A percentile compares a stretch with the other conserved stretches of the same genome.
Evolutionary conservation across 495 filamentous ascomycete species (phyloP).

Genomic region (Penicillium paradoxum): DNA sequence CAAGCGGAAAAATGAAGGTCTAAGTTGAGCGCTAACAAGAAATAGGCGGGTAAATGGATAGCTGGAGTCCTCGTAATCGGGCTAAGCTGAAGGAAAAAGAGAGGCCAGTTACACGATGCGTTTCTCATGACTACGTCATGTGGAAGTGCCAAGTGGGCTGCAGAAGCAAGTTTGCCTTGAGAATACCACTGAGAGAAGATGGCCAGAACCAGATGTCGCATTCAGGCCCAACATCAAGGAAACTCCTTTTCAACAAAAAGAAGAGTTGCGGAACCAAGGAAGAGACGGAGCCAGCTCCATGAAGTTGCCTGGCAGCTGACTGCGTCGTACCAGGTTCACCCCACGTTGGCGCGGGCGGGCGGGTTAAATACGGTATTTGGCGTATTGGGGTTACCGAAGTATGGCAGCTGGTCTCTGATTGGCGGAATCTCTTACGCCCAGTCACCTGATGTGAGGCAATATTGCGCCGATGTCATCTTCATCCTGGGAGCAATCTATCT

Average conservation of each 20-base stretch:
- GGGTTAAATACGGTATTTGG: slow-evolving; percentile 16
- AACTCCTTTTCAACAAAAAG: background rate
- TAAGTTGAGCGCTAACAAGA: background rate
- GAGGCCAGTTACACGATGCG: slow-evolving; percentile 23
- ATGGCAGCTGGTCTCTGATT: slow-evolving; percentile 9
- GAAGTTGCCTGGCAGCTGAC: background rate
- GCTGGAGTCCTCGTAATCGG: background rate
- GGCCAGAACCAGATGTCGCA: background rate
- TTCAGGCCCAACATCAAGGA: background rate
- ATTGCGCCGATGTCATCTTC: background rate
- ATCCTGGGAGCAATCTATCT: background rate
- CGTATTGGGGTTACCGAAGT: slow-evolving; percentile 8
- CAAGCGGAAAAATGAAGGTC: background rate
- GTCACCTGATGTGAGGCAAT: slow-evolving; percentile 22
- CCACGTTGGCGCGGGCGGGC: background rate
- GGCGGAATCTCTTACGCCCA: slow-evolving; percentile 8
- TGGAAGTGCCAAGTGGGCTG: slow-evolving; percentile 17
- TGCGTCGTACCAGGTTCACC: slow-evolving; percentile 7
- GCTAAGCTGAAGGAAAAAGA: slow-evolving; percentile 16
- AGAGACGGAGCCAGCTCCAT: background rate
- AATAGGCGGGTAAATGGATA: background rate
- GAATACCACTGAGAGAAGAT: background rate
- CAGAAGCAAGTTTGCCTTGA: slow-evolving; percentile 3
- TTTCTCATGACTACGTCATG: slow-evolving; percentile 43
- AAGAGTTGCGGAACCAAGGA: background rate